Evolutionary conservation across 768 basidiomycete species (phyloP).

Genomic region (Russula lepida): DNA sequence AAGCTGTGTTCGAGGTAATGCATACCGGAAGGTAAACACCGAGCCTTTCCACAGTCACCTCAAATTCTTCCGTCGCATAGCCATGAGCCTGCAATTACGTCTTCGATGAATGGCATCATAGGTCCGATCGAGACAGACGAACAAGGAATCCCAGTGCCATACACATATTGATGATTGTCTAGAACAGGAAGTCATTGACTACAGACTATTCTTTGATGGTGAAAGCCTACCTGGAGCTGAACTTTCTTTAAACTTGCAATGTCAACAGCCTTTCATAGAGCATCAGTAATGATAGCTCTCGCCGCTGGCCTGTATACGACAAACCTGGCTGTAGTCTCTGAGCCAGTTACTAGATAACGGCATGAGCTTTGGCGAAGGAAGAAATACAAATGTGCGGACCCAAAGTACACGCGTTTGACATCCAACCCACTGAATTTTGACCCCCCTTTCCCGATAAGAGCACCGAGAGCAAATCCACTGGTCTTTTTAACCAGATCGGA

Average conservation of each 20-base stretch:
- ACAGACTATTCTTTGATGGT: neutral
- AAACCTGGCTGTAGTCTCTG: constrained; percentile 75
- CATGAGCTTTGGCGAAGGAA: neutral
- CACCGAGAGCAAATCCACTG: constrained; percentile 51
- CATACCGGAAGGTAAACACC: constrained; percentile 76
- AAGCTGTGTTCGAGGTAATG: constrained; percentile 10
- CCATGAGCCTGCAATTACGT: constrained; percentile 49
- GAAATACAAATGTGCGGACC: constrained; percentile 35
- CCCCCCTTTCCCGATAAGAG: constrained; percentile 45
- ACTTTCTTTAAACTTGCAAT: constrained; percentile 71
- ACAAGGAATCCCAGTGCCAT: constrained; percentile 91
- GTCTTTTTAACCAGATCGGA: constrained; percentile 50
- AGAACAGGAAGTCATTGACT: constrained; percentile 7
- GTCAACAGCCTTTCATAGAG: constrained; percentile 57
- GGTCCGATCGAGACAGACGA: constrained; percentile 16
- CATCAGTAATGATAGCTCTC: neutral
- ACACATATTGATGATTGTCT: constrained; percentile 82
- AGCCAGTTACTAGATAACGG: constrained; percentile 61
- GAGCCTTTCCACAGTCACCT: constrained; percentile 75
- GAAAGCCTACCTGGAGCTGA: constrained; percentile 46
- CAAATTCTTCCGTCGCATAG: constrained; percentile 77
- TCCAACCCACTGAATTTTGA: constrained; percentile 73
- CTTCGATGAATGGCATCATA: neutral
- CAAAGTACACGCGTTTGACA: constrained; percentile 77
- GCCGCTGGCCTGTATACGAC: neutral